Evolutionary conservation across 2,329 filamentous ascomycete genomes (phyloP), one percentile per base, ranked within the genome.

Genomic region (Hypocrella siamensis): DNA sequence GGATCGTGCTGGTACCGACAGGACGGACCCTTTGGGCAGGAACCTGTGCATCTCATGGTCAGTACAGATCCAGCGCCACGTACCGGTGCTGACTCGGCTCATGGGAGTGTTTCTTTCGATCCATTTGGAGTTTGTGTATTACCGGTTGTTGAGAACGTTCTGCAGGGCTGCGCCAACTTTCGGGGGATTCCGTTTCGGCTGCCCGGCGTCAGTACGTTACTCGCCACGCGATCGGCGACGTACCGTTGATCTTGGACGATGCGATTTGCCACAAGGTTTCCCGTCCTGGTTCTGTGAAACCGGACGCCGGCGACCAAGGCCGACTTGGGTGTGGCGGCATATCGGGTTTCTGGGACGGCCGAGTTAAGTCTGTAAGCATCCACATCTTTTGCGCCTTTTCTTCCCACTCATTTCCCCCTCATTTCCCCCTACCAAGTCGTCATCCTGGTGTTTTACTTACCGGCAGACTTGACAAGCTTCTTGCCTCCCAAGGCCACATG

Each of bases 1-100:
- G 80, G 71, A 49, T 98, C 82, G 63, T 98, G 90, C 31, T 75
- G 61, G 50, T 79, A 90, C 34, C 70, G 77, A 56, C 90, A 98
- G 30, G 59, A 62, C 6, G 79, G 78, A 36, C 88, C 86, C 54
- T 83, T 83, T 34, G 74, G 65, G 54, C 90, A 98, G 41, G 77
- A 78, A 60, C 90, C 90, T 93, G 65, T 22, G 43, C n/a, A 29
- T 30, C 33, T 28, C 30, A 28, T 33, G 37, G 60, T 71, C 53
- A 71, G 67, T 64, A 31, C 43, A 48, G 25, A 10, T 51, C 43
- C 45, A 35, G 43, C 47, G 18, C 26, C 31, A 51, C 58, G 58
- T 59, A 60, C 58, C 54, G 31, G 39, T 17, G 40, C 32, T 38
- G 35, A 39, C 33, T 35, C 38, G 48, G 33, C 35, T 27, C 34